Conservation (phyloP, 2,329 filamentous ascomycete genomes). For the Xylaria sp. region DNA sequence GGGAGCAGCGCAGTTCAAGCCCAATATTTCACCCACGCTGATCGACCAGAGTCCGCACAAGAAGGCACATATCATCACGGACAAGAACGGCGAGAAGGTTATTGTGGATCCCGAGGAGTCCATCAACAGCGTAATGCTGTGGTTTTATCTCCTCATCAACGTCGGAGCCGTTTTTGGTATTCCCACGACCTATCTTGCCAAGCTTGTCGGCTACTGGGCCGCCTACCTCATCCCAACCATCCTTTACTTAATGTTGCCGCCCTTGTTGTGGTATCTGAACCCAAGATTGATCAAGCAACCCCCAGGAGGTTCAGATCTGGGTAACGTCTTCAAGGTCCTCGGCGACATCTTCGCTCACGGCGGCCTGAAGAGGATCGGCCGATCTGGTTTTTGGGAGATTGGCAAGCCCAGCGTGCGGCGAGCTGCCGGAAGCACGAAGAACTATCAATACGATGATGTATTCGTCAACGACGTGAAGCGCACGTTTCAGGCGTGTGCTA, state of each 20-base stretch:
- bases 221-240: constrained; percentile 57
- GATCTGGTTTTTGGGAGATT: constrained; percentile 62
- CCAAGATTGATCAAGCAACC: constrained; percentile 67
- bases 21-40: constrained; percentile 75
- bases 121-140: constrained; percentile 72
- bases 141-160: constrained; percentile 67
- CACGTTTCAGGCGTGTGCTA: constrained; percentile 65
- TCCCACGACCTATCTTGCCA: constrained; percentile 62
- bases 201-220: constrained; percentile 62
- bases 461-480: constrained; percentile 71
- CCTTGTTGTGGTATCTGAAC: constrained; percentile 67
- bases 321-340: constrained; percentile 53
- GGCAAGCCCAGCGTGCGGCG: constrained; percentile 64
- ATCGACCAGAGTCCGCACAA: constrained; percentile 74
- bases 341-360: constrained; percentile 52
- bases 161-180: constrained; percentile 63
- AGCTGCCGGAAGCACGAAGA: constrained; percentile 52
- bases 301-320: constrained; percentile 74
- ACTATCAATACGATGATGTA: constrained; percentile 66
- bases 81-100: constrained; percentile 68
- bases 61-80: constrained; percentile 62
- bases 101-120: constrained; percentile 74
- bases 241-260: constrained; percentile 69
- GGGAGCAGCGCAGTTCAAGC: constrained; percentile 76
- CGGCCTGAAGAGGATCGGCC: constrained; percentile 45